phyloP scores from a whole-genome alignment of 2,329 filamentous ascomycete genomes.

The Penicillium sp. region DNA sequence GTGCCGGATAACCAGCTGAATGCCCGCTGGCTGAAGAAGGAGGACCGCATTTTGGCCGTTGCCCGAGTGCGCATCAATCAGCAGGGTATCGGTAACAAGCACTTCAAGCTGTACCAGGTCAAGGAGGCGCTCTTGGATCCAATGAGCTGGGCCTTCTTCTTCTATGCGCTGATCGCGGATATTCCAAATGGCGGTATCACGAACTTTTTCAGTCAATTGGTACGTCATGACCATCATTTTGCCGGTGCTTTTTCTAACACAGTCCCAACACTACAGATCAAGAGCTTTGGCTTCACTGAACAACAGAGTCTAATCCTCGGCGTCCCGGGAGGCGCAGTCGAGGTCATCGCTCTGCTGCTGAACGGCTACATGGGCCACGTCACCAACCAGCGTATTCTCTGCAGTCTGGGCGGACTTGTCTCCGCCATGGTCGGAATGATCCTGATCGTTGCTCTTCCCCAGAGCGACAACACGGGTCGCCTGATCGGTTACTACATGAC shows the following conservation, averaged over 20 bases:
- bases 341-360: conserved; percentile 58
- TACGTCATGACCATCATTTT: conserved; percentile 14
- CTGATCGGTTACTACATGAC: conserved; percentile 67
- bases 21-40: conserved; percentile 61
- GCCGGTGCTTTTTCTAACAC: background rate
- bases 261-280: conserved; percentile 41
- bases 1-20: conserved; percentile 63
- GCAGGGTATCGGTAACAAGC: conserved; percentile 69
- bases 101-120: conserved; percentile 67
- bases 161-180: conserved; percentile 56
- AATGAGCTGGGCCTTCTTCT: conserved; percentile 60
- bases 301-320: conserved; percentile 64
- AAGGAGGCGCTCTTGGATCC: conserved; percentile 58
- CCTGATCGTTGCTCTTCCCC: conserved; percentile 62
- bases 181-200: conserved; percentile 60
- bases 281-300: conserved; percentile 63
- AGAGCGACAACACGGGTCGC: conserved; percentile 57
- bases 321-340: conserved; percentile 63
- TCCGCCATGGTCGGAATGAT: conserved; percentile 60
- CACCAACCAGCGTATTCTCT: conserved; percentile 57
- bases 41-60: conserved; percentile 66
- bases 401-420: conserved; percentile 53
- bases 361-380: conserved; percentile 59
- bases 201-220: conserved; percentile 62
- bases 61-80: conserved; percentile 72